These are phyloP conservation scores for Fragaria iinumae DNA, from an alignment of 306 rosid genomes.

Conservation along the genomic window DNA sequence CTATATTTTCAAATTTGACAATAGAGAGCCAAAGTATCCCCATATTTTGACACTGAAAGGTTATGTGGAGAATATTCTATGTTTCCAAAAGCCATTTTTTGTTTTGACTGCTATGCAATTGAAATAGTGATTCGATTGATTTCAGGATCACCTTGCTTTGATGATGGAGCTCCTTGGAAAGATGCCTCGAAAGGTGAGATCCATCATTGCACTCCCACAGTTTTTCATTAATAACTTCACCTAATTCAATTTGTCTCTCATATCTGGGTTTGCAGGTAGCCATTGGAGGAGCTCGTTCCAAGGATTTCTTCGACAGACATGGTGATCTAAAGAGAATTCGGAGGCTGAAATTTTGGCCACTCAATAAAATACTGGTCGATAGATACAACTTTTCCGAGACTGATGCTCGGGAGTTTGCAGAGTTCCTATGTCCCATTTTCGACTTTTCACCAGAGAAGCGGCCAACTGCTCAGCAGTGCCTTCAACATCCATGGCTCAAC, in stretches of 20 bases:
- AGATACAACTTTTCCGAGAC: slow-evolving; percentile 63
- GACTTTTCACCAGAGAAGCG: slow-evolving; percentile 88
- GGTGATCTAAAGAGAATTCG: slow-evolving; percentile 94
- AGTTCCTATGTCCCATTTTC: slow-evolving; percentile 67
- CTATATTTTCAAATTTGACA: background rate
- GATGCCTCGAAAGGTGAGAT: slow-evolving; percentile 79
- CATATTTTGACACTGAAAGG: background rate
- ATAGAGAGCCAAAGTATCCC: background rate
- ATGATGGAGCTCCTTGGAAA: slow-evolving; percentile 99
- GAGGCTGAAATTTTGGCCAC: slow-evolving; percentile 78
- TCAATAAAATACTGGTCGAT: slow-evolving; percentile 66
- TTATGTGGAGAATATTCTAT: background rate
- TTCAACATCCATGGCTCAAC: slow-evolving; percentile 80
- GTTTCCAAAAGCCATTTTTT: background rate
- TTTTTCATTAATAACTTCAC: slow-evolving; percentile 21
- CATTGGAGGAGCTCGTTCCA: slow-evolving; percentile 68
- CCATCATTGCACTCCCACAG: slow-evolving; percentile 3
- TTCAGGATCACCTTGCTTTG: slow-evolving; percentile 94
- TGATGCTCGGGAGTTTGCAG: slow-evolving; percentile 70
- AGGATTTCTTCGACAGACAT: slow-evolving; percentile 85
- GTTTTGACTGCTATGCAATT: background rate
- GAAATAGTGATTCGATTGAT: slow-evolving; percentile 33
- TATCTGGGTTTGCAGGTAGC: slow-evolving; percentile 58
- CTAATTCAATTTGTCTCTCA: slow-evolving; percentile 21
- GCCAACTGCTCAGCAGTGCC: slow-evolving; percentile 83